Conservation (phyloP, 2,329 filamentous ascomycete species). For the Cercospora zeina region DNA sequence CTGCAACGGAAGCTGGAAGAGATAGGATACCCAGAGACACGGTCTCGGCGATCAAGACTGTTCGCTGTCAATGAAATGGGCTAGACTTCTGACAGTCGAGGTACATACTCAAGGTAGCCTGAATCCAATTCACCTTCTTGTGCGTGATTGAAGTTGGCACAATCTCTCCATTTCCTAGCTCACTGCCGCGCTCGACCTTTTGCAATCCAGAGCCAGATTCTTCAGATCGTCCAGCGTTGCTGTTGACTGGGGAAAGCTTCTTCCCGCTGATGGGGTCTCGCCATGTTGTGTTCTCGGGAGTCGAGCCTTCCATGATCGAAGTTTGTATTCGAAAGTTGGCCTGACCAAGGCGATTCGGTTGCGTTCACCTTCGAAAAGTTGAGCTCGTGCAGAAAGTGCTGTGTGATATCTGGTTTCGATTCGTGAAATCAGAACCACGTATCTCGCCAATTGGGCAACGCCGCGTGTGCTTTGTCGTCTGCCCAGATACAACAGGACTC, state of each 20-base stretch:
- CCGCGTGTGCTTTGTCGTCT: too few relatives aligned
- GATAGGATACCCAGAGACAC: constrained; percentile 59
- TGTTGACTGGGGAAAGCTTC: constrained; percentile 10
- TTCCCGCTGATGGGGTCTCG: constrained; percentile 9
- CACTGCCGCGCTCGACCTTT: constrained; percentile 10
- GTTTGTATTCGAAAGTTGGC: background rate
- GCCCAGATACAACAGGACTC: background rate
- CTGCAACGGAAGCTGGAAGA: constrained; percentile 55
- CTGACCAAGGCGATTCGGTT: background rate
- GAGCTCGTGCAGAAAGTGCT: background rate
- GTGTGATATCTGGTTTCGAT: background rate
- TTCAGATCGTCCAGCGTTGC: constrained; percentile 10
- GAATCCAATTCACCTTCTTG: constrained; percentile 15
- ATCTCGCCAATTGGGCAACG: background rate
- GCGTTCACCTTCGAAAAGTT: background rate
- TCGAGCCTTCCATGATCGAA: background rate
- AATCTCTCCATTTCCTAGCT: constrained; percentile 8
- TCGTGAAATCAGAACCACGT: background rate
- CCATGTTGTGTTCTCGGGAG: constrained; percentile 37
- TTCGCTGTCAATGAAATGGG: background rate
- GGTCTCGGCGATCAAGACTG: constrained; percentile 58
- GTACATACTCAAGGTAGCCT: constrained; percentile 16
- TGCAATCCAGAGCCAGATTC: constrained; percentile 8
- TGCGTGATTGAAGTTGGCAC: constrained; percentile 12
- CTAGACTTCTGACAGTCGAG: background rate